Evolutionary conservation across 306 rosid species (phyloP), one percentile per base, ranked within the genome.

Genomic region (Vigna mungo): DNA sequence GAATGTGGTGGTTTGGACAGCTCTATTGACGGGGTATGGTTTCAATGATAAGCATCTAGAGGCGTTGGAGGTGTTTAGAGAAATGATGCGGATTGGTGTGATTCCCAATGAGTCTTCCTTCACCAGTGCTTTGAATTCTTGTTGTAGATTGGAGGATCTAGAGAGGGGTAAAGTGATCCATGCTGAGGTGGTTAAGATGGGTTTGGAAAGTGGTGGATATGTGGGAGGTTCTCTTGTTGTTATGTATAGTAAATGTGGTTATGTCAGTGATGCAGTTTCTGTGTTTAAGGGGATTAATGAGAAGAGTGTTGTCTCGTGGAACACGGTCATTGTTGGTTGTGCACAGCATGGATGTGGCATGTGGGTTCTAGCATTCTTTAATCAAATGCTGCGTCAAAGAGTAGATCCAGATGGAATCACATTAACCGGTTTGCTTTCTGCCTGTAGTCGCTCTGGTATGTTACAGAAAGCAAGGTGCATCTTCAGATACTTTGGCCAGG

Each of bases 1-100:
- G 71, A 91, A 88, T 85, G 94, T 94, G 59, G 97, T 88, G 25
- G 94, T 85, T 2, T 94, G 98, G 96, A 90, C 96, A 1, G 96
- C 97, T 70, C 92, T 94, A 48, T 25, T 94, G 62, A 91, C 94
- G 2, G 98, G 97, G 74, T 91, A 68, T 81, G 88, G 91, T 73
- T 87, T 70, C 15, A 91, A 90, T 80, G 73, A 71, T 36, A 78
- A 74, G 77, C 91, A 84, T 55, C 74, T 21, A 36, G 85, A 80
- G 16, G 96, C 98, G 2, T 82, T 90, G 32, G 75, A 44, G 80
- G 85, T 91, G 78, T 91, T 91, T 55, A 18, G 85, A 46, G 87
- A 84, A 54, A 91, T 94, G 94, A 69, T 89, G 55, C 84, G 72
- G 65, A 56, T 61, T 2, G 66, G 64, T 1, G 78, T 85, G 62